Conservation (phyloP, 1,284 basidiomycete genomes). For the Neolentinus lepideus region DNA sequence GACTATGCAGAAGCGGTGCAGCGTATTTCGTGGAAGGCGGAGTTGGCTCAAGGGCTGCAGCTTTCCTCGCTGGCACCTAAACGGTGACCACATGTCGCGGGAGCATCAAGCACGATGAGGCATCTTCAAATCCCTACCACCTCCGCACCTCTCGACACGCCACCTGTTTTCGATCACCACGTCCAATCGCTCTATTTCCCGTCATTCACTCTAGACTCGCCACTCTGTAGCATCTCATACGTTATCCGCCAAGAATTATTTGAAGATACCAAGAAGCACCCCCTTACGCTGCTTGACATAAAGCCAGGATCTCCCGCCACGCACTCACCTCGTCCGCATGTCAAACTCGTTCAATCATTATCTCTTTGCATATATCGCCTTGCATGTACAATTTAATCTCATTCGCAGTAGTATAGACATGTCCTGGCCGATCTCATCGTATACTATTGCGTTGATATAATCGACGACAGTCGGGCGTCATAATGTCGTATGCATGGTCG, state of each 20-base stretch:
- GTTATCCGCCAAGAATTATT: neutral
- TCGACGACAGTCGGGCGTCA: neutral
- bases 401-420: neutral
- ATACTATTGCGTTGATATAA: neutral
- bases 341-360: neutral
- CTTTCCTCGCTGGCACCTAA: slow-evolving; percentile 57
- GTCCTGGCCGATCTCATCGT: neutral
- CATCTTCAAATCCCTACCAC: neutral
- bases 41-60: slow-evolving; percentile 65
- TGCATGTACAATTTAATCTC: neutral
- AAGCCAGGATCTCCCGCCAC: neutral
- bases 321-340: neutral
- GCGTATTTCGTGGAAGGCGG: slow-evolving; percentile 72
- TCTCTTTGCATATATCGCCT: neutral
- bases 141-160: neutral
- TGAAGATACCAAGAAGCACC: neutral
- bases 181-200: neutral
- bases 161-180: neutral
- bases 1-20: slow-evolving; percentile 71
- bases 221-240: neutral
- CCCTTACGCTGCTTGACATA: neutral
- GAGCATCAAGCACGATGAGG: neutral
- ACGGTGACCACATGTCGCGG: slow-evolving; percentile 16
- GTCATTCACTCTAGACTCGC: neutral
- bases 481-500: neutral